These are phyloP conservation scores for Magnolia changhungtana DNA, from an alignment of 164 flowering plant genomes.

Conservation along the genomic window DNA sequence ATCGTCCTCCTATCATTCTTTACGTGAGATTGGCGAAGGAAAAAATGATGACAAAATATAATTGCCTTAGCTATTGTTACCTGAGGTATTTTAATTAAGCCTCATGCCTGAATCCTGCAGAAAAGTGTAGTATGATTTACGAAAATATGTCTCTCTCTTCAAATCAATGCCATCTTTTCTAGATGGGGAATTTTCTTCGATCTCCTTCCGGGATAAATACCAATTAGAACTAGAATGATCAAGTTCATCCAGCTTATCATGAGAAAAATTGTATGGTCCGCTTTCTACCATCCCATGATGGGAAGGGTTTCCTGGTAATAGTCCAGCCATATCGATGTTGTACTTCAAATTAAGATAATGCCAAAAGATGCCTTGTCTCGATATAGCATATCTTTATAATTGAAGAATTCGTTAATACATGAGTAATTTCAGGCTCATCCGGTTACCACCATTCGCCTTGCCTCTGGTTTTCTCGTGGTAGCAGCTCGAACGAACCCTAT, in stretches of 20 bases:
- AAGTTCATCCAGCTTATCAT: slow-evolving; percentile 45
- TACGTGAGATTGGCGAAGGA: too few relatives aligned
- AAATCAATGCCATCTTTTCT: slow-evolving; percentile 66
- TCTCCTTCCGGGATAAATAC: slow-evolving; percentile 67
- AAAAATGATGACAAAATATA: too few relatives aligned
- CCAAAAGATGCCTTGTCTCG: neutral
- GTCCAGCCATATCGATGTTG: slow-evolving; percentile 42
- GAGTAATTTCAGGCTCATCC: neutral
- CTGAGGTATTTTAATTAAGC: too few relatives aligned
- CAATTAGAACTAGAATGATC: slow-evolving; percentile 36
- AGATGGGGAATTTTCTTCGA: slow-evolving; percentile 74
- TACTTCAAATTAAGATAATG: neutral
- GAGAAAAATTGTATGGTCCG: slow-evolving; percentile 29
- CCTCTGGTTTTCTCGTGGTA: too few relatives aligned
- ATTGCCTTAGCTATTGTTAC: too few relatives aligned
- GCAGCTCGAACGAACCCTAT: too few relatives aligned
- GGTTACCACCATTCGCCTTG: too few relatives aligned
- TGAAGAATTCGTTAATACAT: neutral
- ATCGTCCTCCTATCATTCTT: slow-evolving; percentile 71
- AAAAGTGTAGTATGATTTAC: slow-evolving; percentile 77
- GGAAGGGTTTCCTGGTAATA: slow-evolving; percentile 45
- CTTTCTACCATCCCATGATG: slow-evolving; percentile 41
- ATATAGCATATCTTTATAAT: neutral
- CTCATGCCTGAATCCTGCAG: slow-evolving; percentile 77
- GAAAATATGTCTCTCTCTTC: slow-evolving; percentile 69